Conservation (phyloP, 2,329 filamentous ascomycete genomes). For the Diplodia corticola region DNA sequence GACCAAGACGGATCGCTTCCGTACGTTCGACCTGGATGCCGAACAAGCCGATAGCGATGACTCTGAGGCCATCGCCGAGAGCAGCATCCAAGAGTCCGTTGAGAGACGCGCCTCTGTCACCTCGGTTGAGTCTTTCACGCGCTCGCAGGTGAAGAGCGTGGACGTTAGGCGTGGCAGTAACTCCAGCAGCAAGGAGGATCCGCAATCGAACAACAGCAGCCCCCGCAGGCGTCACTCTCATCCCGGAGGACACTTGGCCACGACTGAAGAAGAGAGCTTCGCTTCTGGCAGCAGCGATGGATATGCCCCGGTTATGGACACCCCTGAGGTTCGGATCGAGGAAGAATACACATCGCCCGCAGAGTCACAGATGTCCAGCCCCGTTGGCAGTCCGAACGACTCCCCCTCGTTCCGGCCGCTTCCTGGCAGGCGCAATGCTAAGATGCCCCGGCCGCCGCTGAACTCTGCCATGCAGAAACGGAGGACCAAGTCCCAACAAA, state of each 20-base stretch:
- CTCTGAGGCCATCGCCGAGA: slow-evolving; percentile 3
- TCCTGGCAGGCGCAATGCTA: slow-evolving; percentile 30
- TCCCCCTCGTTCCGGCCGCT: slow-evolving; percentile 38
- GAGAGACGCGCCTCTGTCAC: slow-evolving; percentile 36
- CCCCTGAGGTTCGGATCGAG: not conserved
- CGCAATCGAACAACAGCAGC: slow-evolving; percentile 4
- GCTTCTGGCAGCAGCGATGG: slow-evolving; percentile 5
- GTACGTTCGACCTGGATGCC: not conserved
- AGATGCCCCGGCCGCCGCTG: slow-evolving; percentile 41
- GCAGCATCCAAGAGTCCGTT: slow-evolving; percentile 11
- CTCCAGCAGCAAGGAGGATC: slow-evolving; percentile 1
- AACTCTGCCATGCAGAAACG: slow-evolving; percentile 47
- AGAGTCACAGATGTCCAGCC: slow-evolving; percentile 22
- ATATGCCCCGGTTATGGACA: not conserved
- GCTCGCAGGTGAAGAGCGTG: slow-evolving; percentile 32
- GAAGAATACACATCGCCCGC: not conserved
- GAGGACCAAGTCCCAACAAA: not conserved
- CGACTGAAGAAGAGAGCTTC: not conserved
- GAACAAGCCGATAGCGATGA: slow-evolving; percentile 17
- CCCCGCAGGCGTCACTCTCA: slow-evolving; percentile 4
- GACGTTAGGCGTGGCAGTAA: slow-evolving; percentile 26
- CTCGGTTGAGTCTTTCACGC: slow-evolving; percentile 36
- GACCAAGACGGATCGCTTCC: slow-evolving; percentile 9
- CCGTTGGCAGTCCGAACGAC: slow-evolving; percentile 31
- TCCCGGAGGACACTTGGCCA: not conserved